Base-by-base conservation (phyloP, 2,329 filamentous ascomycete genomes). In the Monilinia vaccinii-corymbosi region DNA sequence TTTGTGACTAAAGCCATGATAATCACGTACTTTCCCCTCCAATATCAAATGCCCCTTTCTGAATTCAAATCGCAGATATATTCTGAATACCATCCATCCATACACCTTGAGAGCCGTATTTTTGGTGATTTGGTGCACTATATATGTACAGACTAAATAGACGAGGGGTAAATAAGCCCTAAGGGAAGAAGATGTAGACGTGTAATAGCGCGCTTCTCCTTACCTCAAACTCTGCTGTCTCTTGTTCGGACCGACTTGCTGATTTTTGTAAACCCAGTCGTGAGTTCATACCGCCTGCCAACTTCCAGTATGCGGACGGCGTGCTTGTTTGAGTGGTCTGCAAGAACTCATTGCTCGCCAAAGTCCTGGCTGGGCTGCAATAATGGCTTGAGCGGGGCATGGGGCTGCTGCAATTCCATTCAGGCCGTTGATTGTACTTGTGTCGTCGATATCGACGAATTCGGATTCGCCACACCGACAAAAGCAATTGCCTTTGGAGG, bases 261-360 rank as follows among this genome's bases (percentile, higher is more conserved):
- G 23, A 53, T 42, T 1, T n/a, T 53, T 7, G 4, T 13, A 23
- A 7, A 32, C n/a, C n/a, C 16, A 14, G 1, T 31, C 7, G 4
- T 32, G 14, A 16, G 1, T 11, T 44, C 38, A 53, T 16, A 53
- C 51, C 3, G 25, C 28, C 13, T 55, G 51, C 51, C 38, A 55
- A 23, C 28, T 55, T 32, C 28, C 28, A 23, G 45, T 44, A 18
- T 44, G 51, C 1, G 51, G 51, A 44, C 51, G 38, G 14, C 51
- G 38, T 23, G 51, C 28, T 55, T 38, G 28, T 34, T 55, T 38
- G 23, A 55, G 16, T 23, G 51, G 51, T 18, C n/a, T 44, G n/a
- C 51, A 55, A 34, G 51, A 25, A 55, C n/a, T 34, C 51, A 55
- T 55, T 23, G 51, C n/a, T 34, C 38, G 28, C 51, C 51, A 55